Evolutionary conservation across 805 yeast genomes (phyloP).

Genomic region (Schwanniomyces sp.): DNA sequence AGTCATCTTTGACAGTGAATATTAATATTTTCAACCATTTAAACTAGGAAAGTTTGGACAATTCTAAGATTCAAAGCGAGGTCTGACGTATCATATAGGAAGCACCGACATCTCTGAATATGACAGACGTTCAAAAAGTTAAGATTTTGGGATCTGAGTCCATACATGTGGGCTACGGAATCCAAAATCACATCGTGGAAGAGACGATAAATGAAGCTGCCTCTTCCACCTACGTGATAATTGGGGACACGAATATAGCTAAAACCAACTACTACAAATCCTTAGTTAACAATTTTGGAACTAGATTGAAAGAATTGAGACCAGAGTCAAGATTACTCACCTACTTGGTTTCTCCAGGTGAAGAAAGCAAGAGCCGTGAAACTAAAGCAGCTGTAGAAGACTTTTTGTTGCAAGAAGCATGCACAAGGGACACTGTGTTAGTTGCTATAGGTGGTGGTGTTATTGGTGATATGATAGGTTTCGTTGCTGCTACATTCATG

Average conservation of each 20-base stretch:
- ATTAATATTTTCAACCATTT: not conserved
- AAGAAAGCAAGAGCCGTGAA: slow-evolving; percentile 79
- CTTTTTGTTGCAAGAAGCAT: slow-evolving; percentile 74
- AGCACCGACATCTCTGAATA: slow-evolving; percentile 3
- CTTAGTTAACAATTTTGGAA: slow-evolving; percentile 44
- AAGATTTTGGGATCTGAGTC: slow-evolving; percentile 77
- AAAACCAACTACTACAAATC: slow-evolving; percentile 59
- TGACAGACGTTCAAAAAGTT: slow-evolving; percentile 49
- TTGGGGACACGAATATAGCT: slow-evolving; percentile 81
- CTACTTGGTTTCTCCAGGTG: slow-evolving; percentile 88
- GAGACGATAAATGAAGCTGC: slow-evolving; percentile 61
- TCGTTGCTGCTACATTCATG: slow-evolving; percentile 99
- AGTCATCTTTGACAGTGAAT: not conserved
- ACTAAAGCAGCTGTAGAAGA: slow-evolving; percentile 95
- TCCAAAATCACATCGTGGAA: slow-evolving; percentile 69
- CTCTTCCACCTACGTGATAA: slow-evolving; percentile 89
- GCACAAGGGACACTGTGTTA: slow-evolving; percentile 94
- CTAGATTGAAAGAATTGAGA: slow-evolving; percentile 31
- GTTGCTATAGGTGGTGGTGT: slow-evolving; percentile 98
- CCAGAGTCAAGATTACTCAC: slow-evolving; percentile 66
- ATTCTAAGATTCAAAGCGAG: not conserved
- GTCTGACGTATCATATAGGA: not conserved
- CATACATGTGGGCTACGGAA: slow-evolving; percentile 87
- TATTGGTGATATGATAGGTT: slow-evolving; percentile 98
- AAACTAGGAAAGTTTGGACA: not conserved